Evolutionary conservation across 2,329 filamentous ascomycete species (phyloP).

Genomic region (Orbilia oligospora): DNA sequence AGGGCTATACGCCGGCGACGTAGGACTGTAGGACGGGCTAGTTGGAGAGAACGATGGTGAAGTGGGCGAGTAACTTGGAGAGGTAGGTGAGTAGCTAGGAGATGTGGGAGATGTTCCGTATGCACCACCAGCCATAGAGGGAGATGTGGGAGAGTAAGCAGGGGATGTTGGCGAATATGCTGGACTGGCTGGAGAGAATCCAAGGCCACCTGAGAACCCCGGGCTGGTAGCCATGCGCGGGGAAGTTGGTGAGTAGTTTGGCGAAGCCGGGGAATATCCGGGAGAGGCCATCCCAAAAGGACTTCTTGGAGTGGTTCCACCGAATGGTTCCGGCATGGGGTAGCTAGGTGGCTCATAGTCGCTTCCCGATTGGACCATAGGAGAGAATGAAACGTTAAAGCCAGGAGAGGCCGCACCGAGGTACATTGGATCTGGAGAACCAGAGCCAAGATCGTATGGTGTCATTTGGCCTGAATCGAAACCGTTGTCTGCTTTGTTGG

Average conservation of each 20-base stretch:
- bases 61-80: slow-evolving; percentile 76
- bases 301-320: slow-evolving; percentile 76
- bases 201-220: slow-evolving; percentile 71
- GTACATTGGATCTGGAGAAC: slow-evolving; percentile 74
- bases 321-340: slow-evolving; percentile 10
- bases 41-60: slow-evolving; percentile 74
- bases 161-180: slow-evolving; percentile 73
- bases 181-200: slow-evolving; percentile 72
- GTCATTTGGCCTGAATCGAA: slow-evolving; percentile 82
- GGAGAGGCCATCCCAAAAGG: slow-evolving; percentile 81
- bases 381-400: slow-evolving; percentile 78
- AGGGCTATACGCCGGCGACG: slow-evolving; percentile 63
- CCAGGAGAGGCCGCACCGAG: slow-evolving; percentile 83
- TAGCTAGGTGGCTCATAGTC: slow-evolving; percentile 77
- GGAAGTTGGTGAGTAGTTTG: slow-evolving; percentile 81
- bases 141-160: slow-evolving; percentile 84
- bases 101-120: slow-evolving; percentile 77
- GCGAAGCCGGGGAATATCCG: slow-evolving; percentile 75
- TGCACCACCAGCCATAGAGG: slow-evolving; percentile 70
- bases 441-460: slow-evolving; percentile 84
- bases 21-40: slow-evolving; percentile 64
- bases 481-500: slow-evolving; percentile 75
- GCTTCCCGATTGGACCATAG: slow-evolving; percentile 78
- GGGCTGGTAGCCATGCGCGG: slow-evolving; percentile 76
- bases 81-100: slow-evolving; percentile 80